phyloP scores from a whole-genome alignment of 2,329 filamentous ascomycete species.

The Calonectria pseudoreteaudii region DNA sequence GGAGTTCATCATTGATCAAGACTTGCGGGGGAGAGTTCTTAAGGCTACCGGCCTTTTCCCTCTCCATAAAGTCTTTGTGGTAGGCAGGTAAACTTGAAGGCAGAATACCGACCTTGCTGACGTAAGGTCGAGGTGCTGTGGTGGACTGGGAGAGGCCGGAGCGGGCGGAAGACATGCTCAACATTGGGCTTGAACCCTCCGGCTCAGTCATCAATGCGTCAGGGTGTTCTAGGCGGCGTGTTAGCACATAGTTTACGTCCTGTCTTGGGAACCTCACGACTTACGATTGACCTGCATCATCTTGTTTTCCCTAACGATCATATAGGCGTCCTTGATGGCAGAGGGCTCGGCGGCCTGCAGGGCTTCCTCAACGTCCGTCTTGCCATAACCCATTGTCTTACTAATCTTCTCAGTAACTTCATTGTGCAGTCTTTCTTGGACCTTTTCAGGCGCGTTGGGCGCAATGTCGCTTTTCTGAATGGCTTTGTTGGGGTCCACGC shows the following conservation, averaged over 20 bases:
- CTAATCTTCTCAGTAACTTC: conserved; percentile 95
- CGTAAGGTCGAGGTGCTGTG: conserved; percentile 66
- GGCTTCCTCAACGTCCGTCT: conserved; percentile 94
- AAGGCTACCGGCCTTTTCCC: conserved; percentile 66
- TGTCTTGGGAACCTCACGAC: conserved; percentile 50
- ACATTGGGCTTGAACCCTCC: conserved; percentile 61
- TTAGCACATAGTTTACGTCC: conserved; percentile 40
- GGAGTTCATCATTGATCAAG: conserved; percentile 60
- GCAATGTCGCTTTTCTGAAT: conserved; percentile 87
- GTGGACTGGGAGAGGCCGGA: conserved; percentile 64
- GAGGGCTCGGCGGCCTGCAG: conserved; percentile 92
- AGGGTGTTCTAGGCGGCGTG: conserved; percentile 46
- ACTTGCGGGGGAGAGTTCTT: conserved; percentile 56
- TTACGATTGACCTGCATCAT: conserved; percentile 95
- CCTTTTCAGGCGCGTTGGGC: conserved; percentile 79
- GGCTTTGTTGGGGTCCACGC: conserved; percentile 91
- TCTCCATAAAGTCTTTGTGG: conserved; percentile 90
- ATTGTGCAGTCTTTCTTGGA: conserved; percentile 91
- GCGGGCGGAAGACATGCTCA: conserved; percentile 66
- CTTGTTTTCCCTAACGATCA: conserved; percentile 97
- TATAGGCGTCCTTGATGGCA: conserved; percentile 98
- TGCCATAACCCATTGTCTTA: conserved; percentile 97
- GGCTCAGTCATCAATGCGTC: conserved; percentile 50
- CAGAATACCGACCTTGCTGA: conserved; percentile 90
- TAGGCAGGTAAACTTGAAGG: conserved; percentile 92